Evolutionary conservation across 225 moss, liverwort and hornwort species (phyloP), one percentile per base, ranked within the genome.

Genomic region (Neckera pumila): DNA sequence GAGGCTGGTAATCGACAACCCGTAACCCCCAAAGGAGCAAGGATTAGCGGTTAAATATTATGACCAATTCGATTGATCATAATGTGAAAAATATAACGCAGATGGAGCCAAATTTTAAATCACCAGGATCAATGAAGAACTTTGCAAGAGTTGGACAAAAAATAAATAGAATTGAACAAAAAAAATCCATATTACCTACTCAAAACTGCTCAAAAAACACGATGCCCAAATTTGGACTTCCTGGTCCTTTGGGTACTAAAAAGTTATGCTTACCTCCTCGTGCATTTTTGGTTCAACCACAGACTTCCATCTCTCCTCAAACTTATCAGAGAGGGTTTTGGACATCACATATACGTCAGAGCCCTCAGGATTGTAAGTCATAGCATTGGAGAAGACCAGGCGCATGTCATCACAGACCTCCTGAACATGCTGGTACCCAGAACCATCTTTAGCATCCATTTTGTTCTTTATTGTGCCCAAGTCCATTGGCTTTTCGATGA

Each of bases 271-370:
- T 89, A 98, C 98, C 96, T 99, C 98, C 94, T 99, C 99, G 53
- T 89, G 93, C 85, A 99, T 84, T 92, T 99, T 99, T 42, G 99
- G 96, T 88, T 96, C 97, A 49, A 99, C 72, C 76, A 96, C 91
- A 79, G 95, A 85, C 92, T 94, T 99, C 97, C 97, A 99, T 82
- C 95, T 96, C 90, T 99, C 99, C 91, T 99, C 99, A 86, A 99
- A 97, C 87, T 95, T 99, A 67, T 96, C 97, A 70, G 95, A 95
- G 62, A 99, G 95, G 66, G 97, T 92, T 91, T 96, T 97, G 57
- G 99, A 93, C 99, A 99, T 99, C 85, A 94, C 86, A 84, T 96
- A 93, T 42, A 99, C 99, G 85, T 97, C 97, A 81, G 97, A 91
- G 79, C 97, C 96, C 42, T 93, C 95, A 87, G 91, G 91, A 83